Conservation (phyloP, 2,329 filamentous ascomycete species). For the Alternaria hordeiaustralica region DNA sequence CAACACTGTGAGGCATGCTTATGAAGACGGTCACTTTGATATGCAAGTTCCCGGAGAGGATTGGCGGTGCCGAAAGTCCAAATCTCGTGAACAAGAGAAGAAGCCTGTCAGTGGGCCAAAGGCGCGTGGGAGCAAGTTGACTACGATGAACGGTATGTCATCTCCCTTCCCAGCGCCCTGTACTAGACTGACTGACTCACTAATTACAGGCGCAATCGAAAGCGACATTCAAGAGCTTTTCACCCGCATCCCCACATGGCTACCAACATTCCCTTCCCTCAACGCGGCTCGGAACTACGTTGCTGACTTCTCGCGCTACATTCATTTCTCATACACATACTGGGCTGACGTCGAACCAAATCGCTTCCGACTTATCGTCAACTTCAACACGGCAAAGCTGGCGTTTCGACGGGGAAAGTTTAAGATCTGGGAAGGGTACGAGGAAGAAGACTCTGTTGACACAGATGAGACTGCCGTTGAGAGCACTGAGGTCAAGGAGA, state of each 20-base stretch:
- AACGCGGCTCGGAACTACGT: neutral
- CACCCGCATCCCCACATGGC: neutral
- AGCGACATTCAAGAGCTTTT: neutral
- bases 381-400: neutral
- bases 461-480: neutral
- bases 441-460: neutral
- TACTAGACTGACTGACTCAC: neutral
- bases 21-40: conserved; percentile 1
- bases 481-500: neutral
- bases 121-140: neutral
- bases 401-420: neutral
- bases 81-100: too few species aligned
- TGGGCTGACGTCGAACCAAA: neutral
- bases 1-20: conserved; percentile 3
- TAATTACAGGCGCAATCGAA: neutral
- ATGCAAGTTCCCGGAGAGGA: neutral
- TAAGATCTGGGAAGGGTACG: neutral
- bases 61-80: neutral
- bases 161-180: too few species aligned
- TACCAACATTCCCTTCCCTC: neutral
- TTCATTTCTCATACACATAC: neutral
- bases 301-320: neutral
- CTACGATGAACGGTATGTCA: neutral
- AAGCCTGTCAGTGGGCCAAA: neutral
- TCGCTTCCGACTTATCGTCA: neutral